Percentiles rank a stretch among this genome's conserved stretches.
Evolutionary conservation across 495 filamentous ascomycete species (phyloP).

Genomic region (Lasiosphaeria miniovina): DNA sequence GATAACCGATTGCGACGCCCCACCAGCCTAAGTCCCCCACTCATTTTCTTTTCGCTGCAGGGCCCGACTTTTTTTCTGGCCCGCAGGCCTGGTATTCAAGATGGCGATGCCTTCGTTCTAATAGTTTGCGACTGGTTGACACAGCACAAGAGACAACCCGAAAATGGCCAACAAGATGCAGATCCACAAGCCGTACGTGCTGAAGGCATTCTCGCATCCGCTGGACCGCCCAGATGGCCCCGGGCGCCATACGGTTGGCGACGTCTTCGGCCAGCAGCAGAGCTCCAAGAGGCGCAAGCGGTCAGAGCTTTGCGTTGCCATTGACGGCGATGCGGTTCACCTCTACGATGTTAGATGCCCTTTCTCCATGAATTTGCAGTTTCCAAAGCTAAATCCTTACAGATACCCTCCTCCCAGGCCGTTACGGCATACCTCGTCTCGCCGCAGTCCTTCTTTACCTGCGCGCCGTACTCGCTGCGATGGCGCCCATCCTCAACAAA

Average conservation of each 20-base stretch:
- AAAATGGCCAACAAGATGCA: conserved; percentile 53
- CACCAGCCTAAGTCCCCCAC: conserved; percentile 16
- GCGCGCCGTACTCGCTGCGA: conserved; percentile 72
- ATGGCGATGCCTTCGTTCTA: conserved; percentile 17
- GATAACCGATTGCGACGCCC: conserved; percentile 9
- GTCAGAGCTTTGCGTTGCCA: conserved; percentile 73
- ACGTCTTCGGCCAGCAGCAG: conserved; percentile 66
- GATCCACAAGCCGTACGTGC: conserved; percentile 56
- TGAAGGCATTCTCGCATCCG: conserved; percentile 65
- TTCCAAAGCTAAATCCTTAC: conserved; percentile 22
- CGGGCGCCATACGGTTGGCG: conserved; percentile 60
- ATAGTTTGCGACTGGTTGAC: conserved; percentile 4
- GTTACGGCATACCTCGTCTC: conserved; percentile 83
- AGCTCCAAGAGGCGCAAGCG: conserved; percentile 81
- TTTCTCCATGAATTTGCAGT: background rate
- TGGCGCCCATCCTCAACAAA: conserved; percentile 50
- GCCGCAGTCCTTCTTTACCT: conserved; percentile 74
- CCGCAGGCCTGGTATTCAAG: conserved; percentile 9
- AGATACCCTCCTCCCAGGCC: conserved; percentile 77
- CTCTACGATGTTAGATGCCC: conserved; percentile 75
- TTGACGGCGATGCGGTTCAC: conserved; percentile 88
- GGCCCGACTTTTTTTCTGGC: conserved; percentile 26
- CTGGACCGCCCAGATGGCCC: conserved; percentile 51
- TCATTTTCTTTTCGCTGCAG: conserved; percentile 18
- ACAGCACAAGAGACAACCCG: conserved; percentile 6